Percentiles rank a stretch among this genome's conserved stretches.
These are phyloP conservation scores for Penicillium sp. DNA, from an alignment of 2,329 filamentous ascomycete species.

Conservation along the genomic window DNA sequence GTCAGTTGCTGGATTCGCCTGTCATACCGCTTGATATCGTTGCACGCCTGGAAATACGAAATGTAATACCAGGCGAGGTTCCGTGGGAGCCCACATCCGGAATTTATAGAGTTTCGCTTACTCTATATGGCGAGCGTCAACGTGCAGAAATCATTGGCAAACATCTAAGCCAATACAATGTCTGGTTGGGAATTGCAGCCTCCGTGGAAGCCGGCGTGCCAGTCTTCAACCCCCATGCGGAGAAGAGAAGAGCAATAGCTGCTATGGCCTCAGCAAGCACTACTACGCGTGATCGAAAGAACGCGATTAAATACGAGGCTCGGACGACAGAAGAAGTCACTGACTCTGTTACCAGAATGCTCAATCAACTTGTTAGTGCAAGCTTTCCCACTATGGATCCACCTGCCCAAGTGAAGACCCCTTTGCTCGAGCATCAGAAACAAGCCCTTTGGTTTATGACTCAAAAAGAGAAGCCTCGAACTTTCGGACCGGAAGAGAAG, in stretches of 20 bases:
- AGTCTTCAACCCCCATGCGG: constrained; percentile 72
- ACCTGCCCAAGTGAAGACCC: constrained; percentile 59
- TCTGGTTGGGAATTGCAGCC: constrained; percentile 66
- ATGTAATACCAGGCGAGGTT: constrained; percentile 61
- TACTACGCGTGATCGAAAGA: constrained; percentile 19
- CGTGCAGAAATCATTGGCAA: constrained; percentile 64
- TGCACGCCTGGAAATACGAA: constrained; percentile 66
- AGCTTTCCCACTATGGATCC: constrained; percentile 74
- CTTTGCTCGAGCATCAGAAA: constrained; percentile 79
- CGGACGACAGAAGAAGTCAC: constrained; percentile 83
- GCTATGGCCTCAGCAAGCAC: constrained; percentile 21
- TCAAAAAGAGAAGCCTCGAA: constrained; percentile 66
- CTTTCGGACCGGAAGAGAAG: constrained; percentile 58
- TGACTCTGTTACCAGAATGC: constrained; percentile 78
- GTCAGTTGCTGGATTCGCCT: constrained; percentile 68
- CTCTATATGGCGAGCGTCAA: constrained; percentile 73
- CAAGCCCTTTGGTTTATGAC: constrained; percentile 87
- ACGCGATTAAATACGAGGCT: constrained; percentile 38
- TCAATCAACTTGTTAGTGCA: constrained; percentile 74
- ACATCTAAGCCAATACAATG: constrained; percentile 62
- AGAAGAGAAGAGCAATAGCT: constrained; percentile 47
- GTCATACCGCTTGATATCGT: constrained; percentile 65
- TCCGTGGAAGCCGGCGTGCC: constrained; percentile 66
- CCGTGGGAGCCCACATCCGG: constrained; percentile 62
- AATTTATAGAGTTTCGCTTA: constrained; percentile 64